Evolutionary conservation across 208 protist genomes (phyloP), one percentile per base, ranked within the genome.

Genomic region (Acanthamoeba castellanii): DNA sequence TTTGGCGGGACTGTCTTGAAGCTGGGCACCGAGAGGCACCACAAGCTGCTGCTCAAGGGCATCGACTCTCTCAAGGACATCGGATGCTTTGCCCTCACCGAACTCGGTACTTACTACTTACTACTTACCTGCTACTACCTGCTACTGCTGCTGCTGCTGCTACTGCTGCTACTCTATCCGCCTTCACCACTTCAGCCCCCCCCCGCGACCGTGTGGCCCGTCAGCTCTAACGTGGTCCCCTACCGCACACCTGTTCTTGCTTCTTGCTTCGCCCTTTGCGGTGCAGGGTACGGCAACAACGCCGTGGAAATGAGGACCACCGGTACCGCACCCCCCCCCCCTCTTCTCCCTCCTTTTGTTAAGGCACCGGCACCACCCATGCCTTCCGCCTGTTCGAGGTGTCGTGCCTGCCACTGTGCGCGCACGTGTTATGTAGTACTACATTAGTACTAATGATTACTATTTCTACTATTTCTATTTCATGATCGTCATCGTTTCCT

Each of bases 1-100:
- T 98, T 98, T 95, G 97, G 96, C 70, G 97, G 97, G 32, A 97
- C 97, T 45, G 96, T 98, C 61, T 68, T 98, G 9, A 98, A 98
- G 59, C 91, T 98, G 22, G 97, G 97, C 66, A 98, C 97, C 2
- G 94, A 97, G 59, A 89, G 94, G 59, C 97, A 98, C 92, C 97
- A 98, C 81, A 50, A 95, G 8, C 52, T 59, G 32, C 97, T 96
- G 22, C 50, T 98, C 16, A 94, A 97, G 34, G 94, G 82, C 37
- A 98, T 98, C n/a, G 96, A 98, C 84, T 95, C 22, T 5, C 94
- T 97, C 50, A 95, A 95, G 11, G 68, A 89, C 34, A 85, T 95
- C 64, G 97, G 97, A 47, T 97, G 97, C 96, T 97, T 97, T 59
- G 96, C 95, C 81, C 84, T 97, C 50, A 97, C 97, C 18, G 96